Base-by-base conservation (phyloP, 2,329 filamentous ascomycete species). In the Fusarium sp. region DNA sequence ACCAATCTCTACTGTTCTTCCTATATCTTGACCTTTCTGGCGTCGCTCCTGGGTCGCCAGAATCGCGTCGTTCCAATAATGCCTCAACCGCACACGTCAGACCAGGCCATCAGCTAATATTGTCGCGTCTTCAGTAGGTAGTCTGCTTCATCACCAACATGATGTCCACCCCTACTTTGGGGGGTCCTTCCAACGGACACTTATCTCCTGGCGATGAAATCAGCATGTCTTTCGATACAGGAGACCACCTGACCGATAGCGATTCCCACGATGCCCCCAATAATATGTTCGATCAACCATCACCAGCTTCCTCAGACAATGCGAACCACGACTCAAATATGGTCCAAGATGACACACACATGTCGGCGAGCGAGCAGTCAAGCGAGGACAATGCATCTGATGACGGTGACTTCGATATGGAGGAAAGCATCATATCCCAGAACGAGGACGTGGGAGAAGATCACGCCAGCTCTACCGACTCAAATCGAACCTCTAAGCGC, bases 341-440 rank as follows among this genome's bases (percentile, higher is more conserved):
- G 69, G 71, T 77, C 67, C 78, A 80, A 55, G 77, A 81, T 56
- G 81, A 81, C 48, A 72, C 77, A 60, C 79, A 79, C 49, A 79
- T 80, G 61, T 82, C 84, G n/a, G 83, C 84, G 58, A 81, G 80
- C 42, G 82, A 85, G 61, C 83, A 82, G 42, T 83, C 85, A 2
- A 85, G 83, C 44, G 80, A 83, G 25, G 84, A 87, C 66, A 85
- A 89, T 76, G 87, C 82, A 65, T 90, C 87, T 7, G 89, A 91
- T 63, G 90, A 92, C 79, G 90, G 81, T 70, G 94, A 97, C 79
- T 97, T 92, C 77, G 92, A 93, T 77, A 90, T 91, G 80, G 90
- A 88, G 68, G 87, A 88, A 66, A 89, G 86, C 70, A 81, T 83
- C 20, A 72, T 73, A 56, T 81, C 80, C 4, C 83, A 82, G 55